phyloP scores from a whole-genome alignment of 768 basidiomycete species.

The Leccinellum rugosiceps region DNA sequence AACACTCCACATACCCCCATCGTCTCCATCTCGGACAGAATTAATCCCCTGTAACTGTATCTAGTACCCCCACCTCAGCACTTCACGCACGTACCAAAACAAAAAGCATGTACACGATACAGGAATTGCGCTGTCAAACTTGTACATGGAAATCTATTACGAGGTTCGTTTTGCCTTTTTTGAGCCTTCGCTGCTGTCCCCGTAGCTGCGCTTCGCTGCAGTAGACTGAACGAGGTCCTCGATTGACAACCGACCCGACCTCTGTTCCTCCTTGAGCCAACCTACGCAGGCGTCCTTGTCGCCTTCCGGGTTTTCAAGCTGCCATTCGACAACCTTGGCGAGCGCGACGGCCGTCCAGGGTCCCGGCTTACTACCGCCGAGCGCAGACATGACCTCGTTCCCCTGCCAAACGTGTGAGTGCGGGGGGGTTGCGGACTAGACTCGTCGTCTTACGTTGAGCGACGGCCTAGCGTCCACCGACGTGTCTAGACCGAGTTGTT shows the following conservation, averaged over 20 bases:
- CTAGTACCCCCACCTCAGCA: conserved; percentile 7
- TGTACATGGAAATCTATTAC: background rate
- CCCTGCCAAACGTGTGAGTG: conserved; percentile 50
- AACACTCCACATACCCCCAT: background rate
- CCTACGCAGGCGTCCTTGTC: conserved; percentile 62
- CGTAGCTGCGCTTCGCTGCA: conserved; percentile 26
- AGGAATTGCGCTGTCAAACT: background rate
- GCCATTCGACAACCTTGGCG: conserved; percentile 77
- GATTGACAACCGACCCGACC: conserved; percentile 42
- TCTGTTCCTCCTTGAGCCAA: conserved; percentile 64
- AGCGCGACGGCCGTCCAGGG: conserved; percentile 67
- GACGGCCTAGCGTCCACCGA: conserved; percentile 69
- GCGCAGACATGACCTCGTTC: conserved; percentile 51
- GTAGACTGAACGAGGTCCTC: conserved; percentile 24
- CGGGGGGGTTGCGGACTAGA: background rate
- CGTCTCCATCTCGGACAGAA: conserved; percentile 1
- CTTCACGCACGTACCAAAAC: background rate
- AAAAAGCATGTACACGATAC: conserved; percentile 2
- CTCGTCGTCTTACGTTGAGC: conserved; percentile 61
- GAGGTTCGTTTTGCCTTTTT: conserved; percentile 33
- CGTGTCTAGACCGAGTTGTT: conserved; percentile 56
- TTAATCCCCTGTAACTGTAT: conserved; percentile 19
- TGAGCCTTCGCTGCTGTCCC: conserved; percentile 13
- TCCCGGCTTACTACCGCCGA: conserved; percentile 61
- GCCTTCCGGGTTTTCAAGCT: conserved; percentile 68